Evolutionary conservation across 176 grass and related monocot species (phyloP).

Genomic region (Phyllostachys edulis): DNA sequence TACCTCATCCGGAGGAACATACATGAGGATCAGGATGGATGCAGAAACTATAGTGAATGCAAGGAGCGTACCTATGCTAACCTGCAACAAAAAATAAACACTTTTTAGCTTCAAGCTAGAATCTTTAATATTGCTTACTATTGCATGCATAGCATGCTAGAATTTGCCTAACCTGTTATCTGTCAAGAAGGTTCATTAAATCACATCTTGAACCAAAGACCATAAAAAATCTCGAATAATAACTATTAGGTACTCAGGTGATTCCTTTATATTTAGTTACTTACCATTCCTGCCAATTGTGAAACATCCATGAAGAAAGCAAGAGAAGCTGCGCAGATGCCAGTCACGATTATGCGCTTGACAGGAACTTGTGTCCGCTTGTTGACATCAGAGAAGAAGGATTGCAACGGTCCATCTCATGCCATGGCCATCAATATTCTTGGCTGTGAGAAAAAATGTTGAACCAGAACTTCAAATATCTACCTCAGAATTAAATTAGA

Average conservation of each 20-base stretch:
- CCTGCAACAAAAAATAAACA: conserved; percentile 41
- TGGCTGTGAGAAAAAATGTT: conserved; percentile 48
- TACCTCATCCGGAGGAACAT: conserved; percentile 75
- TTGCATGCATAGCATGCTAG: background rate
- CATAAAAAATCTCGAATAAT: background rate
- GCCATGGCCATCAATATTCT: conserved; percentile 95
- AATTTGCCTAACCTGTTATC: background rate
- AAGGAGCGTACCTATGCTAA: conserved; percentile 82
- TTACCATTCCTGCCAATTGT: conserved; percentile 85
- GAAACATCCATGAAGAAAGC: conserved; percentile 92
- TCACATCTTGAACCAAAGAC: background rate
- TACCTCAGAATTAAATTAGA: no score
- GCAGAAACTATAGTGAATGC: conserved; percentile 79
- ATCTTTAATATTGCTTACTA: background rate
- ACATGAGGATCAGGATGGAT: conserved; percentile 91
- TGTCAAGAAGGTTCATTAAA: conserved; percentile 4
- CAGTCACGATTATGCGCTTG: conserved; percentile 80
- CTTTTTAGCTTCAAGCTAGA: background rate
- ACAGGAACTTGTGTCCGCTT: conserved; percentile 75
- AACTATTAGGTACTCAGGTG: background rate
- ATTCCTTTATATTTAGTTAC: conserved; percentile 7
- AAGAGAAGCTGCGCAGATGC: conserved; percentile 64
- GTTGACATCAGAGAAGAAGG: conserved; percentile 78
- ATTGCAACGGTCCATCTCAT: conserved; percentile 64
- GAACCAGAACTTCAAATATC: no score